A percentile compares a stretch with the other conserved stretches of the same genome.
Evolutionary conservation across 2,329 filamentous ascomycete genomes (phyloP).

Genomic region (Talaromyces sp.): DNA sequence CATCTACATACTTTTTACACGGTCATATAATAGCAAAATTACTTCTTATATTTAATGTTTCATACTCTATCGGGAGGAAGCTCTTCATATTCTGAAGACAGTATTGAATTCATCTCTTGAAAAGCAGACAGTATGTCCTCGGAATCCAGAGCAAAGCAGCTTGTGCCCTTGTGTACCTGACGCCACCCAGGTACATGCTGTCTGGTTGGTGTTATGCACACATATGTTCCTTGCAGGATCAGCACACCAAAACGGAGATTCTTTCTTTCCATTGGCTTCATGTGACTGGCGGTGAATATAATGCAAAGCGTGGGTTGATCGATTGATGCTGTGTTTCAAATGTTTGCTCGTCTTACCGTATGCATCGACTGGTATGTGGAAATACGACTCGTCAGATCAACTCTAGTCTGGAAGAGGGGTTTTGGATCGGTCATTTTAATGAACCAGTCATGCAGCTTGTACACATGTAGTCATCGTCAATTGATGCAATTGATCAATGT

Average conservation of each 20-base stretch:
- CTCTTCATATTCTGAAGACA: not conserved
- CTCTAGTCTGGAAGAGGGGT: no score
- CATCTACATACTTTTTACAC: not conserved
- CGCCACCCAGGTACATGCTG: not conserved
- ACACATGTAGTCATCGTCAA: no score
- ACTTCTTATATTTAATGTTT: not conserved
- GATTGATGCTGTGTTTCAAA: no score
- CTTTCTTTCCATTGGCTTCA: not conserved
- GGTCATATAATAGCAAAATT: not conserved
- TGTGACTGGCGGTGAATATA: not conserved
- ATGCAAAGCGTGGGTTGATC: not conserved
- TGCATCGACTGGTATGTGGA: not conserved
- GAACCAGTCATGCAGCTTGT: no score
- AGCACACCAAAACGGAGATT: not conserved
- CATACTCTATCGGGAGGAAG: not conserved
- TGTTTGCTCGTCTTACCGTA: no score
- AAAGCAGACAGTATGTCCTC: not conserved
- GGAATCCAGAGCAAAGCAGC: not conserved
- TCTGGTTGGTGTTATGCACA: not conserved
- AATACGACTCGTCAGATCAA: no score
- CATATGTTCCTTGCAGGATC: not conserved
- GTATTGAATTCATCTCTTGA: not conserved
- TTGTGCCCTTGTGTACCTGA: not conserved
- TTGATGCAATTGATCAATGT: no score
- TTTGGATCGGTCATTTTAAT: no score